Base-by-base conservation (phyloP, 2,329 filamentous ascomycete genomes). In the Xylaria sp. region DNA sequence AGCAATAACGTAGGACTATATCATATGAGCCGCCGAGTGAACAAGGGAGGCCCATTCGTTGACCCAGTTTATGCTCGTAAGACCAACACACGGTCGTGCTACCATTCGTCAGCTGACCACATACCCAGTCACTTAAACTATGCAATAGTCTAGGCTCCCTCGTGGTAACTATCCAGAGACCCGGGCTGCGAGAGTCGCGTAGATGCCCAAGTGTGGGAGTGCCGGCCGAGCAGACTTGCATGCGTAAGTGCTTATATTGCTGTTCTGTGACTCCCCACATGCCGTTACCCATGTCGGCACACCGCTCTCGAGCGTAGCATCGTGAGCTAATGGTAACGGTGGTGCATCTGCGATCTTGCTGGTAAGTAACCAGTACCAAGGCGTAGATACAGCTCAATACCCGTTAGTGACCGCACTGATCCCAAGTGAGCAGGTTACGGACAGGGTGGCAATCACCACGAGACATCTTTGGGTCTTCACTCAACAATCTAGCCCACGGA, bases 241-340 rank as follows among this genome's bases (percentile, higher is more conserved):
- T 63, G 43, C 53, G 41, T 52, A 57, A 52, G 58, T 57, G 58
- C 60, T 25, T 25, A 46, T 20, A 50, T 61, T 30, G 23, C 25
- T 34, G 39, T n/a, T 57, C 55, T 65, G 56, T 56, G 52, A 88
- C 25, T 34, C 15, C 43, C 53, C 34, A 30, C 45, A 36, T 25
- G 50, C 30, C n/a, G 36, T 32, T 50, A 36, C 43, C 25, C 52
- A 55, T 18, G 34, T 25, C 34, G 52, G 60, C 65, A 64, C 65
- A 67, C 65, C 65, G 65, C 65, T 36, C 52, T 58, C 52, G 25
- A 52, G 41, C 25, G 60, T 58, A 36, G 53, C 65, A 67, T 67
- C 46, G 53, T 15, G 34, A 63, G 13, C 12, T 15, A 13, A 39
- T 39, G 20, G 34, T 5, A 25, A 28, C 7, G 34, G 20, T 36